Base-by-base conservation (phyloP, 768 basidiomycete genomes). In the Tricholoma bakamatsutake region DNA sequence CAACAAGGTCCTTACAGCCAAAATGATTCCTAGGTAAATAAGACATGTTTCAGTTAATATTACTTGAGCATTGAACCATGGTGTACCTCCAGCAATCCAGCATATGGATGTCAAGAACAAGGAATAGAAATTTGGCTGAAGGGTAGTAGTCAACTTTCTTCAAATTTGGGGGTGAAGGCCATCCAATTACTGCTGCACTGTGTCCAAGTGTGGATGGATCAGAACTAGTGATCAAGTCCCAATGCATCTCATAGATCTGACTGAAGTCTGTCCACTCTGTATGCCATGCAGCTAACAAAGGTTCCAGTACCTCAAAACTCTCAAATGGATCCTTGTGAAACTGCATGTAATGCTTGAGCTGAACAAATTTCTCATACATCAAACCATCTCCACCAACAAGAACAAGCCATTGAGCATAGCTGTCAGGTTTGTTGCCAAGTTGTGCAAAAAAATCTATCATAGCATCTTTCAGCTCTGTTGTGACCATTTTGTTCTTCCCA, bases 1-100 rank as follows among this genome's bases (percentile, higher is more conserved):
- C 37, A 12, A 27, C 12, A 12, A 68, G 11, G 48, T 67, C 64
- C 62, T 49, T 71, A 67, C 69, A 65, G 69, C 52, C 46, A 56
- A 40, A 60, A 57, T 6, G 70, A 61, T 2, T 63, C 18, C 60
- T 55, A 64, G 64, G 10, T 59, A 52, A 43, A 65, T 53, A 9
- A 68, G 46, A 15, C 61, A 17, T n/a, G 37, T 7, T 39, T 10
- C 5, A 39, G 10, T 10, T 39, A 39, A 39, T 39, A 39, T 39
- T n/a, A n/a, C n/a, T n/a, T n/a, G n/a, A n/a, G n/a, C 37, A 39
- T 39, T 39, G 37, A 39, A 39, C 37, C 8, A 10, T 12, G 37
- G 37, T 10, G 10, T 40, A 40, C 39, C 17, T 2, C 39, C 39
- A 40, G n/a, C 39, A 40, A 40, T 40, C 39, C 3, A 40, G 39